These are phyloP conservation scores for Ulota crispa DNA, from an alignment of 225 moss, liverwort and hornwort genomes.

Conservation along the genomic window DNA sequence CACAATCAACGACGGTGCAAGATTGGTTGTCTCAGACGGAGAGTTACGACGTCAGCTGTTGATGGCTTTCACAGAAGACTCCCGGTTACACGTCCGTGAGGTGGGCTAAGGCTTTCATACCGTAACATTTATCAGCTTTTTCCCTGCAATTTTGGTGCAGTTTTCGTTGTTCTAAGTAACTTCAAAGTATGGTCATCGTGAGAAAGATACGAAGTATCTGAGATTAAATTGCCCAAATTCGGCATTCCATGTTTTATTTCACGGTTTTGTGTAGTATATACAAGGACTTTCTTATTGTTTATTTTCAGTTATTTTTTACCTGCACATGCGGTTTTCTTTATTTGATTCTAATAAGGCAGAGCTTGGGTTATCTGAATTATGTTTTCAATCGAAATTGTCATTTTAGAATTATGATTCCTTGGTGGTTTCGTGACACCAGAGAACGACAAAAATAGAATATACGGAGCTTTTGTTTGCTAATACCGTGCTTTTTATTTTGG, in stretches of 20 bases:
- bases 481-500: neutral
- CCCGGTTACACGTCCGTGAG: slow-evolving; percentile 88
- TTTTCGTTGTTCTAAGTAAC: neutral
- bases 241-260: neutral
- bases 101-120: slow-evolving; percentile 25
- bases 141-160: neutral
- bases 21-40: slow-evolving; percentile 74
- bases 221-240: neutral
- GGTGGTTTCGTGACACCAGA: neutral
- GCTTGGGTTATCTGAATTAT: neutral
- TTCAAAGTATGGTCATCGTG: neutral
- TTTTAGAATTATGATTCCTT: neutral
- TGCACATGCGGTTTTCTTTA: neutral
- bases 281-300: neutral
- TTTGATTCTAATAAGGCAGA: neutral
- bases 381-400: neutral
- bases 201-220: neutral
- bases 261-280: neutral
- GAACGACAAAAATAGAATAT: neutral
- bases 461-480: slow-evolving; percentile 9
- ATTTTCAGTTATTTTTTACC: accelerated
- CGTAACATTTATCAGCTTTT: neutral
- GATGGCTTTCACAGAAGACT: slow-evolving; percentile 94
- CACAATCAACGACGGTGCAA: slow-evolving; percentile 95
- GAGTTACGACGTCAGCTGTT: slow-evolving; percentile 79